Base-by-base conservation (phyloP, 495 filamentous ascomycete genomes). In the Astrothelium macrocarpum region DNA sequence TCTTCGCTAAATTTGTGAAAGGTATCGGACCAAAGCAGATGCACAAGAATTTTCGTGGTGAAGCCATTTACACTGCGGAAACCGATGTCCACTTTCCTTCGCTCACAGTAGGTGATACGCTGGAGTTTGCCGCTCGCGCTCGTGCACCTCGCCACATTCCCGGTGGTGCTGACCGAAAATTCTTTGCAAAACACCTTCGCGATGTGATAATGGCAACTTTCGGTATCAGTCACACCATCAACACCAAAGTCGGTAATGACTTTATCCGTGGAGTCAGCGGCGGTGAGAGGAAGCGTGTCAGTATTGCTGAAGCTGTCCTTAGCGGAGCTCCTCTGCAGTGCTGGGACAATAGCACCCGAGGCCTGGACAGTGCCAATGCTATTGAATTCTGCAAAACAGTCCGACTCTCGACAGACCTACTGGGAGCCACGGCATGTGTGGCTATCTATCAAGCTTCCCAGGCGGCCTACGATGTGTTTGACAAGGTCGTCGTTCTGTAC, bases 31-130 rank as follows among this genome's bases (percentile, higher is more conserved):
- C 83, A 1, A 71, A 78, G 53, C 78, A 75, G 12, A 87, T 90
- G 82, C 74, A 71, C n/a, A 85, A 86, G 67, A 79, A 79, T 28
- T 88, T 81, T 72, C 81, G 85, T n/a, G 83, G 84, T 64, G 81
- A 88, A 73, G 67, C 73, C 60, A 66, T 77, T 25, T 76, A 76
- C 62, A 75, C 74, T 62, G 82, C 86, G 2, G 87, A 89, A 76
- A 86, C 89, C 39, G 89, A 93, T 68, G 77, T 89, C 9, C 88
- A 91, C 72, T 90, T 43, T 89, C 65, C 49, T 29, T 9, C 20
- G 16, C 29, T 65, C 10, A 65, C 34, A 10, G 64, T 65, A 10
- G 60, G 56, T 23, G 25, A 65, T n/a, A 65, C 64, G 7, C 60
- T 65, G 9, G 59, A 39, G 14, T 65, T 65, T 42, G 64, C 64